These are phyloP conservation scores for Saturnispora quitensis DNA, from an alignment of 805 yeast species.

Conservation along the genomic window DNA sequence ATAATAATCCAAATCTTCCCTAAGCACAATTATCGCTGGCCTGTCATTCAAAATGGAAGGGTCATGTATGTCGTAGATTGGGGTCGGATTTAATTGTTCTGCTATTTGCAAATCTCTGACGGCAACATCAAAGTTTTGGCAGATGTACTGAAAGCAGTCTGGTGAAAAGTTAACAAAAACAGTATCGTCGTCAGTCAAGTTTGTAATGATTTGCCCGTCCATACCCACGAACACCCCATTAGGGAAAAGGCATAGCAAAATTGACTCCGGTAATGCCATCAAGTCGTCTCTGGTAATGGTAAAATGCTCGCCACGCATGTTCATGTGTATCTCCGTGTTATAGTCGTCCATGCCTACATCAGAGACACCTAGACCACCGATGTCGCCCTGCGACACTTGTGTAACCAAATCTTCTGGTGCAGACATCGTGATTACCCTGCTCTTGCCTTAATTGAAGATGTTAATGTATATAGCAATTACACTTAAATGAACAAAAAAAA, in stretches of 20 bases:
- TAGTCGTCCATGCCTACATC: slow-evolving; percentile 33
- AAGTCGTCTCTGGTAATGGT: slow-evolving; percentile 80
- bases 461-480: background rate
- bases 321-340: slow-evolving; percentile 63
- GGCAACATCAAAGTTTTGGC: slow-evolving; percentile 62
- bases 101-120: slow-evolving; percentile 46
- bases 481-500: background rate
- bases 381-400: slow-evolving; percentile 5
- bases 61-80: slow-evolving; percentile 30
- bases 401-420: slow-evolving; percentile 6
- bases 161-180: slow-evolving; percentile 85
- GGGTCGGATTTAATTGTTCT: slow-evolving; percentile 25
- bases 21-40: slow-evolving; percentile 83
- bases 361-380: background rate
- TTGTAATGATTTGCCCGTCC: slow-evolving; percentile 68
- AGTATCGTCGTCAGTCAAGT: slow-evolving; percentile 68
- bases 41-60: slow-evolving; percentile 63
- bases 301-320: slow-evolving; percentile 66
- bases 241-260: slow-evolving; percentile 78
- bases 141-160: slow-evolving; percentile 73
- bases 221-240: slow-evolving; percentile 80
- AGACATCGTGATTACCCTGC: background rate
- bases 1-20: slow-evolving; percentile 92
- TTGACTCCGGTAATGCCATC: slow-evolving; percentile 85
- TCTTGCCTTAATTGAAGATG: background rate